These are phyloP conservation scores for Coprinopsis strossmayeri DNA, from an alignment of 768 basidiomycete species.

Conservation along the genomic window DNA sequence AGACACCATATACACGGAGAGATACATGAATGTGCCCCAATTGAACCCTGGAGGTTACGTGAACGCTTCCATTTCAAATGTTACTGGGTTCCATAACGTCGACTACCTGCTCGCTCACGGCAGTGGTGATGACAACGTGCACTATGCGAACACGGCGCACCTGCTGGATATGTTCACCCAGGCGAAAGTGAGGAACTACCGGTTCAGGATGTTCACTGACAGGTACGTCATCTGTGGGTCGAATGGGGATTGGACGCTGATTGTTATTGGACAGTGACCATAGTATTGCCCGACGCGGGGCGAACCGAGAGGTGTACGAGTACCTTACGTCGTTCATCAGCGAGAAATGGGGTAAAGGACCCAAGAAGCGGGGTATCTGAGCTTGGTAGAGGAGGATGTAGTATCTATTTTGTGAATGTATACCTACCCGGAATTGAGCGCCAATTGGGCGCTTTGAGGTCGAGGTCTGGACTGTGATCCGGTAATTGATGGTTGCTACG, in stretches of 20 bases:
- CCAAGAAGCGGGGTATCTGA: slow-evolving; percentile 19
- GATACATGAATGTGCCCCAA: slow-evolving; percentile 86
- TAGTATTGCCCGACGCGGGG: slow-evolving; percentile 63
- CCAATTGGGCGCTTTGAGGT: too few species aligned
- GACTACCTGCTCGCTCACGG: slow-evolving; percentile 89
- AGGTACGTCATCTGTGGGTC: slow-evolving; percentile 38
- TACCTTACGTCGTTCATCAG: slow-evolving; percentile 78
- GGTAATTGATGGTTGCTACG: too few species aligned
- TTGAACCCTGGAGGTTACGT: slow-evolving; percentile 84
- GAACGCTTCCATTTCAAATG: slow-evolving; percentile 82
- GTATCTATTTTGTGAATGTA: too few species aligned
- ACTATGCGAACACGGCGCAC: slow-evolving; percentile 87
- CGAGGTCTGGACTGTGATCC: too few species aligned
- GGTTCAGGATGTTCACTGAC: slow-evolving; percentile 97
- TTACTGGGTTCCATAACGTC: slow-evolving; percentile 76
- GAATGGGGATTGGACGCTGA: slow-evolving; percentile 5
- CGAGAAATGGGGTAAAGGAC: slow-evolving; percentile 92
- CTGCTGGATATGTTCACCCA: slow-evolving; percentile 90
- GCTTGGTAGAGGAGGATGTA: too few species aligned
- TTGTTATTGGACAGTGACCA: slow-evolving; percentile 57
- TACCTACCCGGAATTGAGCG: too few species aligned
- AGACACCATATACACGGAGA: slow-evolving; percentile 97
- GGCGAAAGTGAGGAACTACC: slow-evolving; percentile 62
- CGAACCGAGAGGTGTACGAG: slow-evolving; percentile 79
- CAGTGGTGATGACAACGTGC: slow-evolving; percentile 95